Base-by-base conservation (phyloP, 2,329 filamentous ascomycete species). In the Exophiala sp. region DNA sequence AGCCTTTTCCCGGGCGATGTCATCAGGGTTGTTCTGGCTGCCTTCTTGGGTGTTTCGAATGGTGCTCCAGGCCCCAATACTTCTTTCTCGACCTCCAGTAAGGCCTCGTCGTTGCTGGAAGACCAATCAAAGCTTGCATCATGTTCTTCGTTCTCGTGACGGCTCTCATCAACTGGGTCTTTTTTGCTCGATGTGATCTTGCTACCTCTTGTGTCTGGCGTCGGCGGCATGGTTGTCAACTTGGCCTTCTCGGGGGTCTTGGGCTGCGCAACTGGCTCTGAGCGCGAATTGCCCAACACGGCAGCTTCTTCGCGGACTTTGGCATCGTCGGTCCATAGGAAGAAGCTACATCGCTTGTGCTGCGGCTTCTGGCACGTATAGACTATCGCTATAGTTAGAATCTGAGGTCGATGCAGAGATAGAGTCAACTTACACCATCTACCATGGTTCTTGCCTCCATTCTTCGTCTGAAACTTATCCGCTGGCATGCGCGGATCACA, bases 251-350 rank as follows among this genome's bases (percentile, higher is more conserved):
- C 59, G 8, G 65, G 69, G 16, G 67, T 66, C 45, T 63, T 63
- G 2, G 64, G 58, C 8, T 60, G 36, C 16, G 14, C 21, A 36
- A 32, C 29, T 3, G 71, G 67, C 61, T 82, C 79, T 2, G 72
- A 75, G 48, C 71, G 68, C 20, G 76, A 75, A 58, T 79, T 80
- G 57, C 69, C 74, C 56, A 79, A 63, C 5, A 82, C 67, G 18
- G 74, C 73, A 9, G 67, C 68, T 54, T 76, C 74, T 65, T 81
- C 78, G 16, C 82, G 71, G n/a, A 69, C 59, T 59, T 78, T 74
- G 11, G 82, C 82, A 50, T 84, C 79, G 50, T 78, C 75, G 11
- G 78, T 74, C 82, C 82, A 86, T 0, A 85, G 71, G 53, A 85
- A 86, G 71, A 85, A 85, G 4, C 70, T 72, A 63, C 83, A 86